These are phyloP conservation scores for Alternaria triticimaculans DNA, from an alignment of 2,329 filamentous ascomycete species.

Conservation along the genomic window DNA sequence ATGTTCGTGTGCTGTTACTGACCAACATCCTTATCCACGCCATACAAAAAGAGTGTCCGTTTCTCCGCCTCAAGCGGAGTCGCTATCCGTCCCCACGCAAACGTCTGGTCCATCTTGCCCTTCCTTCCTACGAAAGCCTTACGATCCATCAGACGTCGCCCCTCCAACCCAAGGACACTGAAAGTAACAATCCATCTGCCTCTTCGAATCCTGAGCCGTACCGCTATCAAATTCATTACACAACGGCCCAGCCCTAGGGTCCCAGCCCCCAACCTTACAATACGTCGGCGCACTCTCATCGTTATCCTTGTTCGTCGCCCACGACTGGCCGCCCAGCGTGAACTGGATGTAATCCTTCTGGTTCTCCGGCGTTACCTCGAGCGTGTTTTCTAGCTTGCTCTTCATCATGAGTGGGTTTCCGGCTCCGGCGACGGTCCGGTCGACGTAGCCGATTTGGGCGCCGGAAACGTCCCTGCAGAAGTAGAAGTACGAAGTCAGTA, in stretches of 20 bases:
- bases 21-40: not conserved
- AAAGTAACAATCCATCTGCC: not conserved
- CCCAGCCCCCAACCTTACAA: not conserved
- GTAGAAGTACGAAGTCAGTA: no score
- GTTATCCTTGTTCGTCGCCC: not conserved
- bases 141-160: not conserved
- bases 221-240: not conserved
- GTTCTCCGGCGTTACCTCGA: not conserved
- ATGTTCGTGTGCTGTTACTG: not conserved
- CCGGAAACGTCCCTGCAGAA: not conserved
- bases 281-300: not conserved
- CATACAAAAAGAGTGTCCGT: not conserved
- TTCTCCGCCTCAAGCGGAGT: fast-evolving
- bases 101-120: fast-evolving
- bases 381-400: not conserved
- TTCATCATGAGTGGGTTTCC: not conserved
- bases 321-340: not conserved
- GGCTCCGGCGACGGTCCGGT: not conserved
- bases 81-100: not conserved
- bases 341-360: not conserved
- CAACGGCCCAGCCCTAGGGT: not conserved
- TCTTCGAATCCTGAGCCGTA: not conserved
- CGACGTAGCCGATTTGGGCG: not conserved
- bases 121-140: not conserved
- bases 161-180: not conserved